Base-by-base conservation (phyloP, 805 yeast species). In the Kodamaea leandrae region DNA sequence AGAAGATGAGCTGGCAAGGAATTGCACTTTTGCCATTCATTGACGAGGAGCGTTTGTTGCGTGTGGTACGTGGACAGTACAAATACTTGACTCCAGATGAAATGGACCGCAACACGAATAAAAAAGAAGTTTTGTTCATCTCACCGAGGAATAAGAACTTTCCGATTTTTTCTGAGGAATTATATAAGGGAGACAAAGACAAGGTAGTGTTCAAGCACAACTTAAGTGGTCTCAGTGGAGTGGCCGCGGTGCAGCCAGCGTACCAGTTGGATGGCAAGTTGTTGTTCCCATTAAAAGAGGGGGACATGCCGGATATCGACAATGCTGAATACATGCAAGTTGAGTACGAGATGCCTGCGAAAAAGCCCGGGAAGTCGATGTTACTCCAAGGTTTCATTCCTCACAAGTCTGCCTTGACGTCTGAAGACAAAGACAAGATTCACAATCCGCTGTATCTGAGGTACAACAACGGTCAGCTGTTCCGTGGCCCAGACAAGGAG, bases 1-100 rank as follows among this genome's bases (percentile, higher is more conserved):
- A 87, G 51, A 88, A 86, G 50, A 84, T 85, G 87, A 73, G 91
- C 37, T 90, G 98, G 98, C 95, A 88, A 58, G 97, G 96, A 40
- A 84, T 90, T 53, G 90, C 95, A 1, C 64, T 90, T 29, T 66
- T 90, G 41, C 97, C 98, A 0, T 90, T 90, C 51, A 91, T 90
- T 51, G 96, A 90, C 53, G 96, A 87, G 53, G 61, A 61, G n/a
- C 68, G 95, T 51, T 68, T 90, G 32, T 60, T 90, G 39, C 65
- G 70, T 13, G 82, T 80, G 3, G 95, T 89, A 2, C 71, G 77
- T 39, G 76, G 64, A 1, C 78, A 83, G 46, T 90, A 90, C 55
- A 64, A 72, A 2, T 61, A 67, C 27, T 67, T 90, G 35, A 74
- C 87, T 0, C 85, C 77, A 3, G 79, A 68, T n/a, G 97, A 90